Base-by-base conservation (phyloP, 2,329 filamentous ascomycete genomes). In the Diaporthe helianthi region DNA sequence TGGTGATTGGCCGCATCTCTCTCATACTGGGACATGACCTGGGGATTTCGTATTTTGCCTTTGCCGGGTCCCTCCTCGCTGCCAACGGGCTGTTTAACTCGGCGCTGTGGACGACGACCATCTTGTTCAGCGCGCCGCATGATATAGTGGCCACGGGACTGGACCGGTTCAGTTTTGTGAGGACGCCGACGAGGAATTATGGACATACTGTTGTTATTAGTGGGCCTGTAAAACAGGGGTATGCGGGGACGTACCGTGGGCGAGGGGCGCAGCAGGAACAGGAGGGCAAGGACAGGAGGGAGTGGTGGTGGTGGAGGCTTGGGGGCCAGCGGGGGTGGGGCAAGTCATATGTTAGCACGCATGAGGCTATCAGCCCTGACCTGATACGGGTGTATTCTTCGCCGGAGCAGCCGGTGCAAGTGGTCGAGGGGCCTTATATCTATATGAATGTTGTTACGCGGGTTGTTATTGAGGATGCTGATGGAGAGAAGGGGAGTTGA, bases 101-200 rank as follows among this genome's bases (percentile, higher is more conserved):
- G 7, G 55, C 71, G 9, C 70, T 73, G 38, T 73, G 72, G 72
- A 67, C 55, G 22, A 71, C 71, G 10, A 73, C 72, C 3, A 73
- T 73, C 24, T 19, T 73, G 24, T 65, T 72, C 58, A 71, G 68
- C 61, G 67, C 63, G 15, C 67, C 70, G 8, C 52, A 67, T n/a
- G 71, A 73, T 47, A 73, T 72, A 24, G 38, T 33, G 2, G 31
- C 70, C 31, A 68, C 71, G 10, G 72, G 72, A 9, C 69, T 73
- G 19, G 69, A 70, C 44, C n/a, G 67, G 7, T 73, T 73, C 46
- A 61, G 69, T 36, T 73, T 73, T 29, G 54, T 72, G 33, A 54
- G 71, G 9, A 73, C 70, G 22, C 72, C 72, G 13, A 53, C 17
- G 10, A 33, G 65, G 8, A 36, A 61, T 1, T 67, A 67, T 7